Percentiles rank a stretch among this genome's conserved stretches.
Evolutionary conservation across 345 rosid genomes (phyloP).

Genomic region (Euphorbia lathyris): DNA sequence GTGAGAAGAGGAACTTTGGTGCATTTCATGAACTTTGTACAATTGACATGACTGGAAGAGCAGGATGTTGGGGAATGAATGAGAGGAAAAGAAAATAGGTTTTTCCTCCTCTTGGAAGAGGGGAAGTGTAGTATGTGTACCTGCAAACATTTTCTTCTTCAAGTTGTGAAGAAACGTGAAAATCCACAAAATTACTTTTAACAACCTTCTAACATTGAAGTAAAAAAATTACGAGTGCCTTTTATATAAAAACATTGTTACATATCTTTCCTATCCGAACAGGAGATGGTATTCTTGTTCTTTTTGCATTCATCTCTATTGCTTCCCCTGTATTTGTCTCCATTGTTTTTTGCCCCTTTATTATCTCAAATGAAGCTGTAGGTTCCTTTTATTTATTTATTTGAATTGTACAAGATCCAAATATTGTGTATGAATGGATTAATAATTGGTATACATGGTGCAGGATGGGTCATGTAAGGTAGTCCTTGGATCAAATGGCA

Average conservation of each 20-base stretch:
- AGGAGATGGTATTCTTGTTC: too few relatives aligned
- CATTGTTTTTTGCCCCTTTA: too few relatives aligned
- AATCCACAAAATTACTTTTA: background rate
- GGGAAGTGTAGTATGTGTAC: background rate
- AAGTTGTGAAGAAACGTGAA: background rate
- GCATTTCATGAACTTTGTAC: background rate
- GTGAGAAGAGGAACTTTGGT: background rate
- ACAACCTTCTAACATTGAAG: background rate
- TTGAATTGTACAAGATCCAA: background rate
- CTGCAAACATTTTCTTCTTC: background rate
- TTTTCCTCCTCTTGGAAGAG: background rate
- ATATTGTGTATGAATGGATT: background rate
- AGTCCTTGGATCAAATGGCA: conserved; percentile 57
- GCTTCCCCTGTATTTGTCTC: too few relatives aligned
- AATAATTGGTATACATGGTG: conserved; percentile 5
- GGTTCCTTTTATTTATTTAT: background rate
- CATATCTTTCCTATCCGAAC: too few relatives aligned
- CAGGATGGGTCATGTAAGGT: conserved; percentile 89
- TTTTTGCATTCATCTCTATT: too few relatives aligned
- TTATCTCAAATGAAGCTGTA: background rate
- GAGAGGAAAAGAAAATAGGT: background rate
- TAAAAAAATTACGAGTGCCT: too few relatives aligned
- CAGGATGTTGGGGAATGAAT: background rate
- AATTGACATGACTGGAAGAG: background rate
- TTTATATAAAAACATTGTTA: too few relatives aligned